Evolutionary conservation across 2,329 filamentous ascomycete species (phyloP).

Genomic region (Raffaelea albimanens): DNA sequence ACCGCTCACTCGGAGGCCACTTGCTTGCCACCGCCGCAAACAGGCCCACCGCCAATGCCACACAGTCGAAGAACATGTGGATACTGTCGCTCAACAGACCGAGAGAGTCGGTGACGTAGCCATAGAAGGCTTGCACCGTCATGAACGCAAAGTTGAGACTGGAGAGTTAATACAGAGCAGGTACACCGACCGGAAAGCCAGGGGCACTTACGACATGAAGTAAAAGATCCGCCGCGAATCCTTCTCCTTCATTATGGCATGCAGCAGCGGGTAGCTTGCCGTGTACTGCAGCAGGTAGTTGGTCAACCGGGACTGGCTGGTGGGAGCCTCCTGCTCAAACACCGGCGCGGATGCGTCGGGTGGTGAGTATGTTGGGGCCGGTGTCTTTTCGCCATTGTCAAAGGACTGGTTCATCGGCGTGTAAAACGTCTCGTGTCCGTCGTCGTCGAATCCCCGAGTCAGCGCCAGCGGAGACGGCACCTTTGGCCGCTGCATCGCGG

Average conservation of each 20-base stretch:
- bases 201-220: conserved; percentile 68
- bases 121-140: conserved; percentile 88
- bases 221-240: conserved; percentile 95
- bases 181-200: not conserved
- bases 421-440: conserved; percentile 29
- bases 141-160: conserved; percentile 94
- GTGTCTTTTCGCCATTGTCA: conserved; percentile 16
- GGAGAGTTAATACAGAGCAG: conserved; percentile 2
- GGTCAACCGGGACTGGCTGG: conserved; percentile 59
- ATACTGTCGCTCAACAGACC: conserved; percentile 96
- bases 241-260: conserved; percentile 80
- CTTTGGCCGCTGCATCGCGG: conserved; percentile 4
- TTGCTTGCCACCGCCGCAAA: conserved; percentile 92
- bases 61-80: conserved; percentile 98
- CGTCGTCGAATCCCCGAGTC: conserved; percentile 31
- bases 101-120: conserved; percentile 84
- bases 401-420: conserved; percentile 18
- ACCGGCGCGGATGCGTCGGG: conserved; percentile 16
- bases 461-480: conserved; percentile 21
- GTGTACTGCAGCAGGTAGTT: conserved; percentile 61
- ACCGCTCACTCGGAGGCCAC: conserved; percentile 81
- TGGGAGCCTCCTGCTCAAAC: conserved; percentile 26
- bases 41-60: conserved; percentile 81
- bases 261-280: conserved; percentile 64
- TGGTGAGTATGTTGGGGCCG: conserved; percentile 17